These are phyloP conservation scores for Macrophomina pseudophaseolina DNA, from an alignment of 2,329 filamentous ascomycete species.

Conservation along the genomic window DNA sequence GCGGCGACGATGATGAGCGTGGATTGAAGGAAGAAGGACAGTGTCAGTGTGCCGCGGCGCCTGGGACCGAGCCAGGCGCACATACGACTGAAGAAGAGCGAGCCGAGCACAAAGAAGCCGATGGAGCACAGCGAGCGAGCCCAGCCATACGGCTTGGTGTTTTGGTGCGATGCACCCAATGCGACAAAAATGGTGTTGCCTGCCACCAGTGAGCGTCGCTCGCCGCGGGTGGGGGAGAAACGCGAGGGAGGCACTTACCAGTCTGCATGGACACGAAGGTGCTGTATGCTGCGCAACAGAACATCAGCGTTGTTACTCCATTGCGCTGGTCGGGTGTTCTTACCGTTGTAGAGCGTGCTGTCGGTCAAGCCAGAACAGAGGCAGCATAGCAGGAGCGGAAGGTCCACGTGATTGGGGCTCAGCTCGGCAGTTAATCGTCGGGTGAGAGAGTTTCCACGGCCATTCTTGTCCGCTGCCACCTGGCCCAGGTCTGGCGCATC, in stretches of 20 bases:
- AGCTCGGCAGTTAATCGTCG: conserved; percentile 51
- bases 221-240: too few species aligned
- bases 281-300: conserved; percentile 58
- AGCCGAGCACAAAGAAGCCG: conserved; percentile 72
- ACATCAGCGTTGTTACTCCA: neutral
- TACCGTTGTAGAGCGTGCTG: conserved; percentile 72
- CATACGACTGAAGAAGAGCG: conserved; percentile 71
- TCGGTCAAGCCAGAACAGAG: conserved; percentile 78
- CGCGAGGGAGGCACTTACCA: conserved; percentile 52
- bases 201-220: conserved; percentile 21
- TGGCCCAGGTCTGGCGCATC: conserved; percentile 6
- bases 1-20: conserved; percentile 49
- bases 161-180: conserved; percentile 69
- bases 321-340: neutral
- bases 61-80: conserved; percentile 67
- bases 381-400: conserved; percentile 74
- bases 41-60: conserved; percentile 67
- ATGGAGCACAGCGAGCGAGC: conserved; percentile 76
- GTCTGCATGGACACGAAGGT: conserved; percentile 87
- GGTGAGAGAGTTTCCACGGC: neutral
- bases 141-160: conserved; percentile 62
- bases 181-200: conserved; percentile 81
- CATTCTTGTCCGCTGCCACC: neutral
- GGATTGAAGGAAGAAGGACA: conserved; percentile 48
- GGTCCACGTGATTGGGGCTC: conserved; percentile 67